phyloP scores from a whole-genome alignment of 441 rosid genomes.

The Populus hybrid region DNA sequence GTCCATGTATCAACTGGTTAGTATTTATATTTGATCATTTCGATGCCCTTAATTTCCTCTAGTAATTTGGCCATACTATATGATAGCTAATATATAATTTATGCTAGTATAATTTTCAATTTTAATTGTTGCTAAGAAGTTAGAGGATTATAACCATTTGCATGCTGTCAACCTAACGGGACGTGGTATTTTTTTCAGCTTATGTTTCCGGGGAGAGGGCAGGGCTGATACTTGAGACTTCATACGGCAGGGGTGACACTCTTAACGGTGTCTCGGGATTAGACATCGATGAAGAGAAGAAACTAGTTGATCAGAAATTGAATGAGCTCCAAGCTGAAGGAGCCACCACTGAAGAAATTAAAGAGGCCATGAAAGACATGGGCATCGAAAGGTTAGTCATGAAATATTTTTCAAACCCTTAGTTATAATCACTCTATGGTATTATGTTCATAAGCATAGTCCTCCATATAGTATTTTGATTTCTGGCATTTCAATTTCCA shows the following conservation, averaged over 20 bases:
- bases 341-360: slow-evolving; percentile 39
- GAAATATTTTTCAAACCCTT: neutral
- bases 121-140: too few relatives aligned
- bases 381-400: slow-evolving; percentile 41
- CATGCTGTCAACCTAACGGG: too few relatives aligned
- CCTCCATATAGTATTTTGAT: too few relatives aligned
- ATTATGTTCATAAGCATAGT: too few relatives aligned
- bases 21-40: neutral
- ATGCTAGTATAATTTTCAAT: too few relatives aligned
- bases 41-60: neutral
- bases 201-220: slow-evolving; percentile 68
- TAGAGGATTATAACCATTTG: too few relatives aligned
- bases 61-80: neutral
- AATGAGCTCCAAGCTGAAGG: slow-evolving; percentile 48
- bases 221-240: slow-evolving; percentile 57
- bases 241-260: slow-evolving; percentile 54
- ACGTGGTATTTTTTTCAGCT: slow-evolving; percentile 37
- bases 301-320: slow-evolving; percentile 48
- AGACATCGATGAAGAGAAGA: slow-evolving; percentile 54
- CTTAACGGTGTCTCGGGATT: slow-evolving; percentile 54
- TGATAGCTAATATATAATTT: neutral
- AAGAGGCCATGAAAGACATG: slow-evolving; percentile 39
- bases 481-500: too few relatives aligned
- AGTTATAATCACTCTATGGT: neutral
- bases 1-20: slow-evolving; percentile 89